Percentiles rank a stretch among this genome's conserved stretches.
phyloP scores from a whole-genome alignment of 2,329 filamentous ascomycete species.

The Aspergillus quadricinctus region DNA sequence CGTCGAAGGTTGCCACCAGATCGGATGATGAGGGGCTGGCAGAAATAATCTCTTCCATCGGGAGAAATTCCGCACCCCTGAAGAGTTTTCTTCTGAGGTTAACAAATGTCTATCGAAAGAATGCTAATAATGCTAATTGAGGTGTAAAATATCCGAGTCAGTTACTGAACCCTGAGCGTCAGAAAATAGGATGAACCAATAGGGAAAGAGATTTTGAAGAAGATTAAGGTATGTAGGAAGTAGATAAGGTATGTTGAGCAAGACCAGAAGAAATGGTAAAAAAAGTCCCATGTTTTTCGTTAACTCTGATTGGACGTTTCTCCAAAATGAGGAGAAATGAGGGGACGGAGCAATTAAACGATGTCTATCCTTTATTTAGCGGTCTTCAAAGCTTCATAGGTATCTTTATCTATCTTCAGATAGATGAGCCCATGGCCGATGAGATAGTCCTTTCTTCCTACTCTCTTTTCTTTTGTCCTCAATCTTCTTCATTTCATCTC shows the following conservation, averaged over 20 bases:
- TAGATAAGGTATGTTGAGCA: not conserved
- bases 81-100: not conserved
- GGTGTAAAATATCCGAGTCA: not conserved
- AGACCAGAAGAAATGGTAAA: not conserved
- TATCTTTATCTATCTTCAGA: not conserved
- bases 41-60: slow-evolving; percentile 8
- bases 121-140: not conserved
- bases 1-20: slow-evolving; percentile 31
- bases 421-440: not conserved
- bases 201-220: not conserved
- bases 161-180: not conserved
- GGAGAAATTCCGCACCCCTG: not conserved
- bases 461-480: not conserved
- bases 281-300: not conserved
- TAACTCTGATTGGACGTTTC: not conserved
- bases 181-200: not conserved
- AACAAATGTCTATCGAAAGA: not conserved
- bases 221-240: not conserved
- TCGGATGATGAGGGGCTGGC: slow-evolving; percentile 13
- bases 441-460: not conserved
- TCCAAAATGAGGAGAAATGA: not conserved
- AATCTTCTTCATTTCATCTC: not conserved
- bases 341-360: not conserved
- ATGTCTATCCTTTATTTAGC: not conserved
- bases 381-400: not conserved